Percentiles rank a stretch among this genome's conserved stretches.
phyloP scores from a whole-genome alignment of 306 rosid genomes.

The Trifolium repens region DNA sequence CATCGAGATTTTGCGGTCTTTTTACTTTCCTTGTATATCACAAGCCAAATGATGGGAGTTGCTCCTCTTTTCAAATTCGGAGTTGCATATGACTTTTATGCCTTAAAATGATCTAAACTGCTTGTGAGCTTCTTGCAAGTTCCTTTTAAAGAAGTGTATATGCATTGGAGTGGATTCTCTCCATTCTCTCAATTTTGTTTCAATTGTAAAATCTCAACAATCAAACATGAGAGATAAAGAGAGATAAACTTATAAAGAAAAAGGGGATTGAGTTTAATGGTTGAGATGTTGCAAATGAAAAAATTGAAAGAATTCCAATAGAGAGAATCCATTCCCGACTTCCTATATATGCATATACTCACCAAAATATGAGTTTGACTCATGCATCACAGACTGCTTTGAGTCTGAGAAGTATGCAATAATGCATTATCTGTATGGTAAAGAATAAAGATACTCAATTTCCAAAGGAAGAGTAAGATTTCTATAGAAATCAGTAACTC shows the following conservation, averaged over 20 bases:
- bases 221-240: neutral
- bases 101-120: conserved; percentile 33
- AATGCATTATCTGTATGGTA: conserved; percentile 27
- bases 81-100: conserved; percentile 25
- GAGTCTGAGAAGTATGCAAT: conserved; percentile 32
- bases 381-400: conserved; percentile 17
- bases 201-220: neutral
- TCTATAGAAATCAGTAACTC: neutral
- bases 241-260: neutral
- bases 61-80: conserved; percentile 13
- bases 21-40: conserved; percentile 27
- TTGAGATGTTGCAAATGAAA: neutral
- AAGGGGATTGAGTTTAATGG: neutral
- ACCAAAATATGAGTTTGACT: conserved; percentile 21
- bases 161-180: neutral
- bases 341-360: conserved; percentile 24
- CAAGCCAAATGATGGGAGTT: conserved; percentile 31
- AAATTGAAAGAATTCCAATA: neutral
- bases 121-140: conserved; percentile 34
- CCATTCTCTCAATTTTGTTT: neutral
- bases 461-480: neutral
- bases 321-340: neutral
- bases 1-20: conserved; percentile 37
- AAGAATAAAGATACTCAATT: conserved; percentile 16
- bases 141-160: conserved; percentile 32